These are phyloP conservation scores for Chiua virens DNA, from an alignment of 768 basidiomycete species.

Conservation along the genomic window DNA sequence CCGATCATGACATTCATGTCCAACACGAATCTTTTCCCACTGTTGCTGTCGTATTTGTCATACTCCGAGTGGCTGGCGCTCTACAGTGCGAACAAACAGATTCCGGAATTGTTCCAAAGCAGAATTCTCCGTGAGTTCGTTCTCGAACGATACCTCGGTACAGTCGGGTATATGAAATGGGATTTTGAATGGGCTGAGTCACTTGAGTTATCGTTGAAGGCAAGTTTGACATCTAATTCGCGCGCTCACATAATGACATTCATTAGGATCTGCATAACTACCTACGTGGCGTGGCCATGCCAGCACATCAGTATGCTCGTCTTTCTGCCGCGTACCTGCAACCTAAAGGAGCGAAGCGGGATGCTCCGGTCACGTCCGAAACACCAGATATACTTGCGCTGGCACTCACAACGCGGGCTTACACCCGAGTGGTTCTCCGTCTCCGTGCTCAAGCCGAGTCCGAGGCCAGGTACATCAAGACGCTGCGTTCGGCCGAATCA, in stretches of 20 bases:
- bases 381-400: slow-evolving; percentile 48
- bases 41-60: slow-evolving; percentile 59
- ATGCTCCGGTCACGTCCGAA: slow-evolving; percentile 37
- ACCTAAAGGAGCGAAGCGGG: slow-evolving; percentile 40
- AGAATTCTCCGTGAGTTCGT: slow-evolving; percentile 59
- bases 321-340: slow-evolving; percentile 60
- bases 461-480: slow-evolving; percentile 32
- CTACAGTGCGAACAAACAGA: slow-evolving; percentile 54
- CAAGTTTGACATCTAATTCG: slow-evolving; percentile 29
- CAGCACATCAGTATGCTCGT: slow-evolving; percentile 68
- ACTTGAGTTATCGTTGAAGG: slow-evolving; percentile 62
- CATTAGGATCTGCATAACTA: slow-evolving; percentile 75
- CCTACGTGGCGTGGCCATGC: slow-evolving; percentile 76
- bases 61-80: slow-evolving; percentile 73
- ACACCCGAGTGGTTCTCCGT: slow-evolving; percentile 77
- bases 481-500: slow-evolving; percentile 3
- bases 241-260: slow-evolving; percentile 6
- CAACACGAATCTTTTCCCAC: slow-evolving; percentile 49
- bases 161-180: slow-evolving; percentile 78
- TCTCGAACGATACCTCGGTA: slow-evolving; percentile 65
- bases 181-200: slow-evolving; percentile 53
- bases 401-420: slow-evolving; percentile 67
- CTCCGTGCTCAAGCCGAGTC: slow-evolving; percentile 79
- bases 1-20: slow-evolving; percentile 58
- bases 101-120: slow-evolving; percentile 51